These are phyloP conservation scores for Ophiorrhiza pumila DNA, from an alignment of 257 asterid species.

Conservation along the genomic window DNA sequence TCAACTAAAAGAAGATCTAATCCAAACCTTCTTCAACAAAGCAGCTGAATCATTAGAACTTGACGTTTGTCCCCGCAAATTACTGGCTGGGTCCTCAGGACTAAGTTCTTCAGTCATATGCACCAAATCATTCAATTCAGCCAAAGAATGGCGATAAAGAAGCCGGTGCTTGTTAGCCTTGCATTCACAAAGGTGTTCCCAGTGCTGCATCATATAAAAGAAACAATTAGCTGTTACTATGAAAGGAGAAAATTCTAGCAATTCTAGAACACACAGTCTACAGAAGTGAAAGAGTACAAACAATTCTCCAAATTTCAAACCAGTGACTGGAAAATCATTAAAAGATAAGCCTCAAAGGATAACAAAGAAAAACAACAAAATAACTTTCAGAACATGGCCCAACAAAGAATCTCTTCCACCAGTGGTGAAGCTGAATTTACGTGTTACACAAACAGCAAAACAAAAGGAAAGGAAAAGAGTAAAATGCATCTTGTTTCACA, in stretches of 20 bases:
- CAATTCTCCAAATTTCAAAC: slow-evolving; percentile 13
- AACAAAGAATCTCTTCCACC: neutral
- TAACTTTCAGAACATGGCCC: neutral
- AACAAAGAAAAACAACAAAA: neutral
- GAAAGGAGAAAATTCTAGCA: slow-evolving; percentile 16
- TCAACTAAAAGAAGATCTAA: neutral
- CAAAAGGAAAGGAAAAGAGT: neutral
- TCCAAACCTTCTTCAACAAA: slow-evolving; percentile 66
- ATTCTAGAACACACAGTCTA: neutral
- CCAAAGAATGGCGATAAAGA: slow-evolving; percentile 76
- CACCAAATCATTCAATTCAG: slow-evolving; percentile 67
- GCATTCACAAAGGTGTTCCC: slow-evolving; percentile 94
- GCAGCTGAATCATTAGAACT: slow-evolving; percentile 37
- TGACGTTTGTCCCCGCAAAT: slow-evolving; percentile 33
- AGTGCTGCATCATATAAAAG: slow-evolving; percentile 60
- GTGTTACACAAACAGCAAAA: neutral
- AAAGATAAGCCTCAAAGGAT: neutral
- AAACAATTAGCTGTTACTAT: neutral
- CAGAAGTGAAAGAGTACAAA: neutral
- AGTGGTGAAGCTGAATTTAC: neutral
- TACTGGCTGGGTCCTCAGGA: slow-evolving; percentile 37
- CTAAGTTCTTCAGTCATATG: slow-evolving; percentile 38
- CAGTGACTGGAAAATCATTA: neutral
- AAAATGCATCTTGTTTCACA: neutral
- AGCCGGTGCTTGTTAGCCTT: slow-evolving; percentile 64